These are phyloP conservation scores for Heterobasidion occidentale DNA, from an alignment of 1,284 basidiomycete species.

Conservation along the genomic window DNA sequence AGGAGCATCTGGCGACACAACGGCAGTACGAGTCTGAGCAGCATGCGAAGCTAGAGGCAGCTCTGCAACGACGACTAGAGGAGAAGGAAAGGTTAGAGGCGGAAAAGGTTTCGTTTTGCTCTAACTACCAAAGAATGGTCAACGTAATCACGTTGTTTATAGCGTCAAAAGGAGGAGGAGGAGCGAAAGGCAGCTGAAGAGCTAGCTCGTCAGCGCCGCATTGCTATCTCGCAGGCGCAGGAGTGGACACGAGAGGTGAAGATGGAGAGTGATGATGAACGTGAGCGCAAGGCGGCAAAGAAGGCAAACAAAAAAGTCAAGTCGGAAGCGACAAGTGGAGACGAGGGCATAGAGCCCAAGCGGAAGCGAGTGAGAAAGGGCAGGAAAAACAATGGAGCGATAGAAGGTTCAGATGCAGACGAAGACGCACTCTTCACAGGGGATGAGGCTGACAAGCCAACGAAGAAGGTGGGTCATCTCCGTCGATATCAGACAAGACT, in stretches of 20 bases:
- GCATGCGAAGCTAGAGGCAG: constrained; percentile 67
- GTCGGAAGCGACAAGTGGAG: constrained; percentile 30
- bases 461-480: constrained; percentile 49
- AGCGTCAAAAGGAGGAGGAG: constrained; percentile 52
- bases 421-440: constrained; percentile 60
- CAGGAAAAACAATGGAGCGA: constrained; percentile 22
- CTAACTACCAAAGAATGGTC: not conserved
- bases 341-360: constrained; percentile 34
- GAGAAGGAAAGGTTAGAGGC: constrained; percentile 55
- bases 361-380: constrained; percentile 44
- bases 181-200: constrained; percentile 45
- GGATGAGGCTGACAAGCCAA: constrained; percentile 47
- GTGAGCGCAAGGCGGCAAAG: constrained; percentile 58
- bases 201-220: constrained; percentile 52
- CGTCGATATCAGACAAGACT: constrained; percentile 4
- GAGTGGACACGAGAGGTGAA: constrained; percentile 65
- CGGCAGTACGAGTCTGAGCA: constrained; percentile 68
- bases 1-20: constrained; percentile 72
- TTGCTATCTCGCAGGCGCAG: constrained; percentile 72
- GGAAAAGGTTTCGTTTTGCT: constrained; percentile 44
- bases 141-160: not conserved
- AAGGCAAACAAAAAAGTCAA: constrained; percentile 40
- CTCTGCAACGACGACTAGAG: constrained; percentile 58
- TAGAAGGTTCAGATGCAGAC: constrained; percentile 31
- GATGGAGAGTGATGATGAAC: constrained; percentile 71